A percentile compares a stretch with the other conserved stretches of the same genome.
Evolutionary conservation across 148 eudicot genomes (phyloP).

Genomic region (Arctostaphylos glauca): DNA sequence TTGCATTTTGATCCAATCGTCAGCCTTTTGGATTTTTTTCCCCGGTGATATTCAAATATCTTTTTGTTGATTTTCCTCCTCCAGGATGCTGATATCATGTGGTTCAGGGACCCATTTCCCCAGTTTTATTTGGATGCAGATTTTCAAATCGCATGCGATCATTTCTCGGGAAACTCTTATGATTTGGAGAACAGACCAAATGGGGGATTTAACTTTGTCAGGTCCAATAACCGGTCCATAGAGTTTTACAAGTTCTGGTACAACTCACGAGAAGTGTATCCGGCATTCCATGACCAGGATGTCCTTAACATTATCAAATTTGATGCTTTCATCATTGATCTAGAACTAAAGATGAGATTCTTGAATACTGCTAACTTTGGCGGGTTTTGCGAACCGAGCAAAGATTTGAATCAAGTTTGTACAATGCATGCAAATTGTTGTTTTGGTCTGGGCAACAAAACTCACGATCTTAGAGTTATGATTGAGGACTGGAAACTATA

Average conservation of each 20-base stretch:
- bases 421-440: conserved; percentile 23
- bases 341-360: conserved; percentile 51
- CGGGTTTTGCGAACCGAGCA: conserved; percentile 58
- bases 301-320: conserved; percentile 19
- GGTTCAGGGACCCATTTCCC: conserved; percentile 65
- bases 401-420: conserved; percentile 27
- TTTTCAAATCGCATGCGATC: conserved; percentile 65
- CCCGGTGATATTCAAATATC: neutral
- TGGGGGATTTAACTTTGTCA: conserved; percentile 58
- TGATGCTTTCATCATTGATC: conserved; percentile 33
- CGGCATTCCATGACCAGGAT: conserved; percentile 19
- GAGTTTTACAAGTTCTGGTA: conserved; percentile 42
- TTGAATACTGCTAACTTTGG: conserved; percentile 55
- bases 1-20: neutral
- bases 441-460: conserved; percentile 26
- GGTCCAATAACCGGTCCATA: conserved; percentile 45
- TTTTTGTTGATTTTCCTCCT: conserved; percentile 14
- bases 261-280: conserved; percentile 15
- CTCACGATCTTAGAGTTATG: conserved; percentile 51
- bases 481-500: conserved; percentile 57
- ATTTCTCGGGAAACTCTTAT: conserved; percentile 37
- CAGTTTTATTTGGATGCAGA: conserved; percentile 49
- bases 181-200: conserved; percentile 49
- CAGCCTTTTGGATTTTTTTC: neutral
- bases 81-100: conserved; percentile 69